Base-by-base conservation (phyloP, 768 basidiomycete genomes). In the Russula emetica region DNA sequence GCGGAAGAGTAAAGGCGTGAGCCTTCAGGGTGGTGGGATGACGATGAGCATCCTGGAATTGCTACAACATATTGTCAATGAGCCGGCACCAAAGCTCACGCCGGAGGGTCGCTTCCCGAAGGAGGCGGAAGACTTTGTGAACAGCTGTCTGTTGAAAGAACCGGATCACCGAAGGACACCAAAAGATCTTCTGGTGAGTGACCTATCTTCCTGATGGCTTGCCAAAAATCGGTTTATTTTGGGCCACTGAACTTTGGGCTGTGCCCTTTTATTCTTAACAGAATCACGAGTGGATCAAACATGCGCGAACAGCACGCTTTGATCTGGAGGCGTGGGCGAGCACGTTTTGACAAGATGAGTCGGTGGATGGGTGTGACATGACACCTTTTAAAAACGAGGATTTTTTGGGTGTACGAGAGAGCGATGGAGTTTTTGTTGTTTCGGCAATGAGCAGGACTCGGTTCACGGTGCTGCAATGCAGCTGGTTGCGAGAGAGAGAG, bases 41-140 rank as follows among this genome's bases (percentile, higher is more conserved):
- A 97, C 94, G 68, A 98, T 99, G 95, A 92, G 89, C 71, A 98
- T 99, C 74, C 77, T 99, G 68, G 97, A 99, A 77, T 75, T 99
- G 58, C 77, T 99, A 66, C 97, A 98, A 73, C 94, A 98, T 73
- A 98, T 99, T 70, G 97, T 99, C 58, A 98, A 98, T 72, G 97
- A 98, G 77, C 94, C 96, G 62, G 96, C 97, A 30, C 97, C 97
- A 47, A 80, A 84, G 71, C 75, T 99, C 68, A 87, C 86, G 13
- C 84, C 86, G 1, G 86, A 89, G 62, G 87, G 87, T 40, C 81
- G 80, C 67, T 89, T 83, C 80, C 88, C 90, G 3, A 74, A 75
- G 58, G 83, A 87, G 72, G 89, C 91, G 26, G 90, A 92, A 69
- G 79, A 79, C 55, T 98, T 99, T 68, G 85, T 98, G 51, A 90